Base-by-base conservation (phyloP, 441 rosid species). In the Caryocar brasiliense region DNA sequence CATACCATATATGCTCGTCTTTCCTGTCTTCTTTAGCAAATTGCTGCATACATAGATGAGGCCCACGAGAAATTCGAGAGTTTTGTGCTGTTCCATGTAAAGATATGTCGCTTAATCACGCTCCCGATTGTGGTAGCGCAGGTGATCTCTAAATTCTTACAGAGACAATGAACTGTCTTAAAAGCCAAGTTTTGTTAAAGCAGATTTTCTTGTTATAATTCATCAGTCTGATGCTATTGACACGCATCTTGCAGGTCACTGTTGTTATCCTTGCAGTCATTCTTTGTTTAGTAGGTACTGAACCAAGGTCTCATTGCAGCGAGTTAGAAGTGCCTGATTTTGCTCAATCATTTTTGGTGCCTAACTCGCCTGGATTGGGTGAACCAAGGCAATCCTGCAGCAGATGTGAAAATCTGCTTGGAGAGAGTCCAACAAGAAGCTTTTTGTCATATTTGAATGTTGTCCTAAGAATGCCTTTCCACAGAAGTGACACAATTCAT, bases 281-380 rank as follows among this genome's bases (percentile, higher is more conserved):
- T 22, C 63, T 71, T 1, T 73, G 68, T 66, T 56, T 30, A 2
- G 13, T 61, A 5, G 76, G 82, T 4, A 21, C 43, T 0, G 67
- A 54, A 33, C 65, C 76, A 1, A 56, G 45, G 11, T 21, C 20
- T 10, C 41, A 54, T 3, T 30, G 47, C 28, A 38, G 25, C 18
- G 13, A 43, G 21, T n/a, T 47, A 3, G 61, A 42, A 6, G 18
- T 34, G 15, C 48, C 65, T 0, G 52, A 42, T 23, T 61, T 79
- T 22, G 68, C 54, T n/a, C 74, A 53, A 20, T 80, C 82, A 12
- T 76, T 76, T 50, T 37, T 76, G 58, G 78, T 76, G 18, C 68
- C 76, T 2, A 61, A 7, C 40, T 2, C 40, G 0, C 62, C 72
- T 23, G 11, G 11, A 2, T 48, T 14, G 33, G 2, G 26, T 15